Evolutionary conservation across 331 rosid species (phyloP), one percentile per base, ranked within the genome.

Genomic region (Malus hybrid): DNA sequence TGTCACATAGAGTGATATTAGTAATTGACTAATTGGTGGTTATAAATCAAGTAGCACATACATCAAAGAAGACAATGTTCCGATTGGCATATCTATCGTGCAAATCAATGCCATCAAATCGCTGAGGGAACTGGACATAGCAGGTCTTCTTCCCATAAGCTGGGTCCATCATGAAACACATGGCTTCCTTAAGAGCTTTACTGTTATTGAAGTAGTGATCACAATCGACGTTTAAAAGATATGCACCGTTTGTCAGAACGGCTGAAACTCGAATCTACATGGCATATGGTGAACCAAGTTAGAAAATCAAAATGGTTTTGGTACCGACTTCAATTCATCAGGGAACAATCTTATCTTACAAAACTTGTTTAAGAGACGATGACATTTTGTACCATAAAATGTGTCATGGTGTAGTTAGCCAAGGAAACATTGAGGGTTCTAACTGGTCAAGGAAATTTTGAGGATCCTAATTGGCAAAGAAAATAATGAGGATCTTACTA

Each of bases 131-230:
- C 81, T 95, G 99, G 34, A 95, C 97, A 81, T 95, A 95, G 79
- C 99, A 95, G 64, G 97, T 92, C 88, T 92, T 95, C 87, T 86
- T 95, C 76, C 97, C 97, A 82, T 67, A 73, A 32, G 86, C 89
- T 75, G 99, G 97, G 78, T 95, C 99, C 99, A 92, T 90, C 99
- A 95, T 86, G 91, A 95, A 95, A 87, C 97, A 95, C 99, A 95
- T 95, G 48, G 97, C 99, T 82, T 95, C 99, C 78, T 92, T 95
- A 22, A 95, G 90, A 80, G 99, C 99, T 87, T 92, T 92, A 85
- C 99, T 90, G 81, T 95, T 95, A 83, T 95, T 95, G 76, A 95
- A 95, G 80, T 95, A 95, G 89, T 95, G 99, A 76, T 95, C 99
- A 92, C 99, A 95, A 82, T 95, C 99, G 2, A 95, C 97, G 7